These are phyloP conservation scores for Cinchona pubescens DNA, from an alignment of 257 asterid genomes.

Conservation along the genomic window DNA sequence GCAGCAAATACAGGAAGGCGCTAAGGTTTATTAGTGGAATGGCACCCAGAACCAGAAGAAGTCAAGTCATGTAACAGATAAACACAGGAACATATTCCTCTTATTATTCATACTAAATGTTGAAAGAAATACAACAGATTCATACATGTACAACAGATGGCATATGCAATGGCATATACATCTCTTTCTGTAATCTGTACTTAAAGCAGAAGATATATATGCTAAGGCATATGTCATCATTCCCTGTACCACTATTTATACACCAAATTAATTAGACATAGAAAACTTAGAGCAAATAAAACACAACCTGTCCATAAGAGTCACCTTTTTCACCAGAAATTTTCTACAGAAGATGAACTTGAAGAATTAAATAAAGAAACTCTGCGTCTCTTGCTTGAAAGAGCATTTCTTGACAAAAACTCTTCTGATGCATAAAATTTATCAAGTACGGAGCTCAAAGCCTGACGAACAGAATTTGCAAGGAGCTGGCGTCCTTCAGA, in stretches of 20 bases:
- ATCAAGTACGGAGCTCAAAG: constrained; percentile 68
- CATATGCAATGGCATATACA: constrained; percentile 74
- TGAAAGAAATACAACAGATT: constrained; percentile 21
- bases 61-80: background rate
- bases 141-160: constrained; percentile 25
- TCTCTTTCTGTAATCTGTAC: constrained; percentile 37
- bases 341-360: constrained; percentile 43
- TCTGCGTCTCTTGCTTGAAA: constrained; percentile 62
- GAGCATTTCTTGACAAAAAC: constrained; percentile 50
- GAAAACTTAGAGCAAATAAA: constrained; percentile 14
- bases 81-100: background rate
- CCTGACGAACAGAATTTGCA: constrained; percentile 45
- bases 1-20: background rate
- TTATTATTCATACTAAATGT: background rate
- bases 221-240: constrained; percentile 60
- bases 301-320: background rate
- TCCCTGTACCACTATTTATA: constrained; percentile 14
- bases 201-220: constrained; percentile 44
- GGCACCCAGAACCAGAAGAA: background rate
- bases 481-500: constrained; percentile 36
- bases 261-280: constrained; percentile 3
- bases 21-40: background rate
- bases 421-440: constrained; percentile 81
- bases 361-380: constrained; percentile 46
- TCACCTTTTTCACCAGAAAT: constrained; percentile 46